Percentiles rank a stretch among this genome's conserved stretches.
Conservation (phyloP, 2,329 filamentous ascomycete species). For the Graphium sp. region DNA sequence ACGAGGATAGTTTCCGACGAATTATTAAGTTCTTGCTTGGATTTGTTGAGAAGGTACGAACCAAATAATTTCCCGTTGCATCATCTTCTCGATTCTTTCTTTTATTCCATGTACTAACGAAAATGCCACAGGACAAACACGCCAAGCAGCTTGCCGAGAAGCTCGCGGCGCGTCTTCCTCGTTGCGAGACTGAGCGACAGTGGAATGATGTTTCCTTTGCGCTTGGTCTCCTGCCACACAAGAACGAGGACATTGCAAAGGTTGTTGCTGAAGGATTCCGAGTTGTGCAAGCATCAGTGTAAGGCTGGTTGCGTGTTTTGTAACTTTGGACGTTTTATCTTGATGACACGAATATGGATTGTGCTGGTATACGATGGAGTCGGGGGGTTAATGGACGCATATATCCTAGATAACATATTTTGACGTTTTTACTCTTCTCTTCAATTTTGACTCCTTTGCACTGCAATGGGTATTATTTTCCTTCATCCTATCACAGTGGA, state of each 20-base stretch:
- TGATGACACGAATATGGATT: no score
- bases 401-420: no score
- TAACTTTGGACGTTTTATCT: no score
- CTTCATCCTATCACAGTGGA: no score
- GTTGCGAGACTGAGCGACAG: conserved; percentile 84
- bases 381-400: no score
- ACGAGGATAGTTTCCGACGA: conserved; percentile 70
- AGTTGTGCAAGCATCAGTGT: conserved; percentile 47
- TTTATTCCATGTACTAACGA: conserved; percentile 6
- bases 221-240: conserved; percentile 75
- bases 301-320: no score
- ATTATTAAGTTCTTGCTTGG: conserved; percentile 87
- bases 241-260: conserved; percentile 79
- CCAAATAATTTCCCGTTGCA: background rate
- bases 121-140: conserved; percentile 70
- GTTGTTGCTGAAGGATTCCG: conserved; percentile 60
- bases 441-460: no score
- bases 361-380: no score
- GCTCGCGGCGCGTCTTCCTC: conserved; percentile 65
- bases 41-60: conserved; percentile 89
- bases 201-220: conserved; percentile 98
- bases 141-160: conserved; percentile 89
- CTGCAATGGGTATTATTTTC: no score
- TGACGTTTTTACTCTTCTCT: no score
- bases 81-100: background rate